A percentile compares a stretch with the other conserved stretches of the same genome.
These are phyloP conservation scores for Didymella pinodella DNA, from an alignment of 2,329 filamentous ascomycete genomes.

Conservation along the genomic window DNA sequence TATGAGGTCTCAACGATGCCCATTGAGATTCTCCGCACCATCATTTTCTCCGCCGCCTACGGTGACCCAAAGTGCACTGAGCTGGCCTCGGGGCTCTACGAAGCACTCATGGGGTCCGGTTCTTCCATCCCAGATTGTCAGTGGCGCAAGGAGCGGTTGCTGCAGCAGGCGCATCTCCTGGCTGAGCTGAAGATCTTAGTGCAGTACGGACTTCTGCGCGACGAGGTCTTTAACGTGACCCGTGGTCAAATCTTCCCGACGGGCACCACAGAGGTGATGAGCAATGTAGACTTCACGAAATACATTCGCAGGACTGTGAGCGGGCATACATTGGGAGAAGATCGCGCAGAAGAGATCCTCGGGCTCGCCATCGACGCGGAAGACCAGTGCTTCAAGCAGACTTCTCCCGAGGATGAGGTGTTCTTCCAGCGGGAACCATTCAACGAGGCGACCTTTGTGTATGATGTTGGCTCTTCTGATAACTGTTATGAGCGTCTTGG, in stretches of 20 bases:
- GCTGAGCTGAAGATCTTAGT: constrained; percentile 3
- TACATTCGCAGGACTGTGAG: constrained; percentile 3
- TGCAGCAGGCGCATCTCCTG: constrained; percentile 3
- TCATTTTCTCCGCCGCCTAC: constrained; percentile 6
- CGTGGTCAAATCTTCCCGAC: constrained; percentile 9
- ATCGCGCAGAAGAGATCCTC: constrained; percentile 1
- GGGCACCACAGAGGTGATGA: neutral
- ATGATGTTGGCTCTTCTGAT: neutral
- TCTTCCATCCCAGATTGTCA: too few relatives aligned
- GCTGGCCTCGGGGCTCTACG: neutral
- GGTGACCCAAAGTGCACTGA: neutral
- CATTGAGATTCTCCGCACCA: neutral
- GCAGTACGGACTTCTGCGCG: neutral
- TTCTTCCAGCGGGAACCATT: constrained; percentile 7
- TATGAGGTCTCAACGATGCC: constrained; percentile 2
- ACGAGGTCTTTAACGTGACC: neutral
- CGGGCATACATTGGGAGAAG: neutral
- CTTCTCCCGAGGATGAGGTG: constrained; percentile 1
- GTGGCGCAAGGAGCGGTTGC: constrained; percentile 6
- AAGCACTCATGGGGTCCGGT: neutral
- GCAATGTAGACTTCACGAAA: neutral
- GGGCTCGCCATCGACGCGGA: neutral
- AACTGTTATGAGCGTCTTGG: neutral
- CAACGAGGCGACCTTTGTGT: neutral
- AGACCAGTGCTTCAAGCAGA: neutral